Conservation (phyloP, 352 stramenopile genomes). For the Globisporangium camurandrum region DNA sequence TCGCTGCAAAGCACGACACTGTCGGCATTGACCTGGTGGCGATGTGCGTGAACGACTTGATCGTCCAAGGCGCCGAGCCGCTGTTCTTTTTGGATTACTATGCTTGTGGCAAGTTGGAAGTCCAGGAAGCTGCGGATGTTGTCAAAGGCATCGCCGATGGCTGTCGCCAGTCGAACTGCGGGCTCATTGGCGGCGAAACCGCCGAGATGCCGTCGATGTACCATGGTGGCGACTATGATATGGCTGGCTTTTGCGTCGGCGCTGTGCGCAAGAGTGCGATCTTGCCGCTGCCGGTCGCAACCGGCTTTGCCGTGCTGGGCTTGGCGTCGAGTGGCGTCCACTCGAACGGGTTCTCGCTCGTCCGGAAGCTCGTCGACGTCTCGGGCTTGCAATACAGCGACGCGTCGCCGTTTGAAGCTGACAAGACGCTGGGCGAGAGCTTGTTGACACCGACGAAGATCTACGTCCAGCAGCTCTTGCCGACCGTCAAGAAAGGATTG, state of each 20-base stretch:
- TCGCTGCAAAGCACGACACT: conserved; percentile 90
- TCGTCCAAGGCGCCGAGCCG: conserved; percentile 97
- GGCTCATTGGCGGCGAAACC: conserved; percentile 95
- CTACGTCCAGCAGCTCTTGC: conserved; percentile 92
- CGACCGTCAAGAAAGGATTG: conserved; percentile 64
- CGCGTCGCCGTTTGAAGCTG: conserved; percentile 65
- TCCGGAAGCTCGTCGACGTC: conserved; percentile 94
- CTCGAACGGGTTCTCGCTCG: conserved; percentile 98
- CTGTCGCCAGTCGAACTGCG: conserved; percentile 93
- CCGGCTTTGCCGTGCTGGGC: conserved; percentile 93
- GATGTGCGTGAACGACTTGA: conserved; percentile 99
- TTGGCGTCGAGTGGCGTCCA: conserved; percentile 95
- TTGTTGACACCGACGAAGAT: conserved; percentile 97
- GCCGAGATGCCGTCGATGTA: conserved; percentile 99
- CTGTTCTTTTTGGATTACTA: conserved; percentile 99
- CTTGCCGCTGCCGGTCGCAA: conserved; percentile 77
- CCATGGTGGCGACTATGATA: conserved; percentile 96
- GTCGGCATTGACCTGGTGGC: conserved; percentile 98
- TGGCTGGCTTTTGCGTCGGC: conserved; percentile 97
- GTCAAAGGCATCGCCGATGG: conserved; percentile 97
- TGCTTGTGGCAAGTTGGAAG: conserved; percentile 95
- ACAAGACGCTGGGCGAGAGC: conserved; percentile 89
- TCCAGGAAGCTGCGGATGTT: conserved; percentile 91
- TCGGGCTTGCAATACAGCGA: conserved; percentile 79
- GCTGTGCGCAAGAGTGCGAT: conserved; percentile 88